Base-by-base conservation (phyloP, 2,329 filamentous ascomycete genomes). In the Cladorrhinum sp. region DNA sequence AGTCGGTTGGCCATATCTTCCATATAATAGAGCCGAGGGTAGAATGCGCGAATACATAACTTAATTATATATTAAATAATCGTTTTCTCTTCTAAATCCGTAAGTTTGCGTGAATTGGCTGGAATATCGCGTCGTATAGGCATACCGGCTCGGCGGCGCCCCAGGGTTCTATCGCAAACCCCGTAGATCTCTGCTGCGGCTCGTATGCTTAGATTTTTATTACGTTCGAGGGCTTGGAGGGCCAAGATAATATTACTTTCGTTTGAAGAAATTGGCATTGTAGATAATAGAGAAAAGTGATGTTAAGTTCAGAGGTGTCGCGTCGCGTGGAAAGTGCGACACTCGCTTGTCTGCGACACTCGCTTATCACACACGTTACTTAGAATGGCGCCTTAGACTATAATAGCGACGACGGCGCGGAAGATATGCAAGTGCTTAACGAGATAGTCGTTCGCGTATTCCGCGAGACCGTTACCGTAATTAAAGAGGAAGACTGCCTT, bases 31-130 rank as follows among this genome's bases (percentile, higher is more conserved):
- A n/a, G n/a, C 58, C 57, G 48, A 42, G 57, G 48, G 30, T 58
- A 16, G 33, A 58, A 58, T 58, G 56, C 57, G 57, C 57, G 57
- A 39, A 26, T 33, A 53, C 28, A 58, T 8, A 58, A 48, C 48
- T 58, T 26, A 58, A 36, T 58, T 52, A 58, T 58, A 26, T 58
- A 53, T 53, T 39, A 46, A 58, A 58, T 33, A 58, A 58, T 58
- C 49, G 48, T 28, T 53, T 58, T 42, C 57, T 58, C 57, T 53
- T 58, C 48, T 52, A 58, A 53, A 53, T 58, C 57, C 16, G 57
- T 58, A 52, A 58, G 57, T 23, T 58, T 58, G 18, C 57, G 57
- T 58, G 57, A 58, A 33, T 53, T 42, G 48, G 30, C 57, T 16
- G 49, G 49, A 4, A 28, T 26, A 51, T 51, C 21, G n/a, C 46